Evolutionary conservation across 768 basidiomycete genomes (phyloP).

Genomic region (Termitomyces sp.): DNA sequence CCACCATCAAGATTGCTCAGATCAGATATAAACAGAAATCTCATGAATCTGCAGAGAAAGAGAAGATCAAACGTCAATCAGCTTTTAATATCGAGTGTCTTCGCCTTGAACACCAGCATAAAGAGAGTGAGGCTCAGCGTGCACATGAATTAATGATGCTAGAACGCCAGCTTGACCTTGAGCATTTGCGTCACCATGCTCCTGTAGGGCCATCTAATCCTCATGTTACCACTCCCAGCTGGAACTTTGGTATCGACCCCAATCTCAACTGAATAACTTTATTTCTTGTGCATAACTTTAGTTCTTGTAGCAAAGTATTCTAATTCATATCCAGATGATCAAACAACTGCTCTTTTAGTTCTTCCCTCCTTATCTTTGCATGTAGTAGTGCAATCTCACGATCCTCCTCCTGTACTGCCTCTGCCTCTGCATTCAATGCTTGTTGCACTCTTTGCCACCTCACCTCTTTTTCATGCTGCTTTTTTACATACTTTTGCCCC

Average conservation of each 20-base stretch:
- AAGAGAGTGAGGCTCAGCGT: background rate
- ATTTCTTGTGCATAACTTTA: background rate
- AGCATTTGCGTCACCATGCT: background rate
- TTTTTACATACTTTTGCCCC: background rate
- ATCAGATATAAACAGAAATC: background rate
- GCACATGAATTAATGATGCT: background rate
- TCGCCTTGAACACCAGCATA: background rate
- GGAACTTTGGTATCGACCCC: background rate
- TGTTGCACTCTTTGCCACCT: background rate
- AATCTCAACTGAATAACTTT: background rate
- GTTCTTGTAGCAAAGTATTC: background rate
- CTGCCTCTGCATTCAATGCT: background rate
- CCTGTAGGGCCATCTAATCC: no score
- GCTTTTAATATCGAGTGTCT: background rate
- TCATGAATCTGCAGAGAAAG: background rate
- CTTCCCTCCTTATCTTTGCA: slow-evolving; percentile 17
- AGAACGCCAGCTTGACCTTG: background rate
- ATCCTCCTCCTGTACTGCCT: background rate
- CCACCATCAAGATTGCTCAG: background rate
- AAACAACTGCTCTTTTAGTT: slow-evolving; percentile 13
- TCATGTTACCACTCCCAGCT: no score
- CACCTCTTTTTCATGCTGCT: background rate
- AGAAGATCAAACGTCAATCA: background rate
- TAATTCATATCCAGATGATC: background rate
- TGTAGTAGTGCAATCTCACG: slow-evolving; percentile 8